Evolutionary conservation across 768 basidiomycete genomes (phyloP).

Genomic region (Calvatia gigantea): DNA sequence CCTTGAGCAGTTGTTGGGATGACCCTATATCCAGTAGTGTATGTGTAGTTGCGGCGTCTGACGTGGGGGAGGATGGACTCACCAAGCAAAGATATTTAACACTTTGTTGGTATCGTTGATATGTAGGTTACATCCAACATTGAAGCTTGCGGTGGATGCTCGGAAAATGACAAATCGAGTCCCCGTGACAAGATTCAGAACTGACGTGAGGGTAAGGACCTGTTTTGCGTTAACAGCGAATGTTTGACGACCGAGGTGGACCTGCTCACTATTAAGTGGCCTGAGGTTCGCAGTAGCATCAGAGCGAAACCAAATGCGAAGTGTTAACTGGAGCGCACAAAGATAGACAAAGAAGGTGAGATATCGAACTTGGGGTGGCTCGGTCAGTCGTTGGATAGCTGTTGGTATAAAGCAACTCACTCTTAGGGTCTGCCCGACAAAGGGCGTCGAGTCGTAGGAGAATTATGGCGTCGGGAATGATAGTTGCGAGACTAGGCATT

Average conservation of each 20-base stretch:
- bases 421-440: neutral
- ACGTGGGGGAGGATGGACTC: neutral
- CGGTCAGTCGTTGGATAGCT: neutral
- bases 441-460: neutral
- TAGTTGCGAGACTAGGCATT: neutral
- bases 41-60: neutral
- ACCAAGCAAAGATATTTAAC: neutral
- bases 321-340: neutral
- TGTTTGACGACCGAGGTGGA: too few species aligned
- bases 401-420: neutral
- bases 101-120: neutral
- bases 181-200: neutral
- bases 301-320: too few species aligned
- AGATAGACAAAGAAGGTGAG: neutral
- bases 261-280: neutral
- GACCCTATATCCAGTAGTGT: neutral
- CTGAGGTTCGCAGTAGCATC: neutral
- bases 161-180: neutral
- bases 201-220: neutral
- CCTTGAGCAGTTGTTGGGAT: neutral
- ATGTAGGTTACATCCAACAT: neutral
- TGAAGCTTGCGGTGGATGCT: neutral
- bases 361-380: neutral
- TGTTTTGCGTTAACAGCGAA: neutral
- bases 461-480: neutral